Conservation (phyloP, 495 filamentous ascomycete species). For the Aspergillus coremiiformis region DNA sequence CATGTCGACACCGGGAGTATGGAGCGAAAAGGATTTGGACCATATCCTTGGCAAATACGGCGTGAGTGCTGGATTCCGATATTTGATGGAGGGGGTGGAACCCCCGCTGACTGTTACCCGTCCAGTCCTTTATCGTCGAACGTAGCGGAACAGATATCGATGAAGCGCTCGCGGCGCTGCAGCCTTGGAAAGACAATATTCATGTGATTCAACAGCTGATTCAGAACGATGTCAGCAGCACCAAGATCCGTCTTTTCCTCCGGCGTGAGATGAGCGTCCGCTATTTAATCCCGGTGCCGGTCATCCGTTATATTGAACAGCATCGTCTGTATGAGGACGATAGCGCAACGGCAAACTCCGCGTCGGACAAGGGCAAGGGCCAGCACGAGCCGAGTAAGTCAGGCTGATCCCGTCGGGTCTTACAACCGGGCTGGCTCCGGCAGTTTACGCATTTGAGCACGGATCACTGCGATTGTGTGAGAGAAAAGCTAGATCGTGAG, state of each 20-base stretch:
- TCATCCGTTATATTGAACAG: constrained; percentile 73
- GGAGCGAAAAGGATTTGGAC: constrained; percentile 74
- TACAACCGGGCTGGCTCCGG: not conserved
- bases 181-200: constrained; percentile 71
- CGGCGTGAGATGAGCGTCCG: constrained; percentile 72
- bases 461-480: not conserved
- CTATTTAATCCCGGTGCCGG: constrained; percentile 55
- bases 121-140: constrained; percentile 74
- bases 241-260: constrained; percentile 80
- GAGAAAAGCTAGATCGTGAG: not conserved
- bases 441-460: not conserved
- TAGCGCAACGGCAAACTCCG: constrained; percentile 25
- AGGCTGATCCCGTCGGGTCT: constrained; percentile 1
- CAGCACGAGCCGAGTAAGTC: constrained; percentile 11
- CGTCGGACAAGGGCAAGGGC: constrained; percentile 32
- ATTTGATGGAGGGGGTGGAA: too few species aligned
- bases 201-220: constrained; percentile 84
- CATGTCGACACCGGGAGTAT: constrained; percentile 69
- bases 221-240: constrained; percentile 82
- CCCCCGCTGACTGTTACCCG: not conserved
- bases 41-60: constrained; percentile 84
- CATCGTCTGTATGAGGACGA: constrained; percentile 68
- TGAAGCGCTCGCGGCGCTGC: constrained; percentile 66
- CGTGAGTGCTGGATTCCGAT: constrained; percentile 2
- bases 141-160: constrained; percentile 84